Evolutionary conservation across 73 alveolate species (phyloP).

Genomic region (Uronychia binucleata): DNA sequence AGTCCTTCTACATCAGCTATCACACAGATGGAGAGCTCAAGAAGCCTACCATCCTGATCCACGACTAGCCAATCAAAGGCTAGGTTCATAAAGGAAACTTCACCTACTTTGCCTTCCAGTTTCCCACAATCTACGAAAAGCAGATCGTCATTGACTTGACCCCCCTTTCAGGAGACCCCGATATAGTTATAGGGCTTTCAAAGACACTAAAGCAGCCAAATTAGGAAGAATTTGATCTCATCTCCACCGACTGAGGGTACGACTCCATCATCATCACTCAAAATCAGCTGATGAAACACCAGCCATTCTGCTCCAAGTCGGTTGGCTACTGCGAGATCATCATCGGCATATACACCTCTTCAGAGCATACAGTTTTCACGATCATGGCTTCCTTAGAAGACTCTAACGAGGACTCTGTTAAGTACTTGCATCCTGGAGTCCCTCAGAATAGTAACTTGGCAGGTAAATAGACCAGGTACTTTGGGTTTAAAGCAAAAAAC

Average conservation of each 20-base stretch:
- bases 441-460: not conserved
- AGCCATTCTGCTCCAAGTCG: not conserved
- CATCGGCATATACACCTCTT: not conserved
- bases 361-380: not conserved
- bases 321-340: not conserved
- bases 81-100: not conserved
- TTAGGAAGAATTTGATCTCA: not conserved
- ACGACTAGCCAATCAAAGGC: not conserved
- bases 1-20: not conserved
- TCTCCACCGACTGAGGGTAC: not conserved
- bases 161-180: not conserved
- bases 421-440: not conserved
- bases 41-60: not conserved
- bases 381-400: not conserved
- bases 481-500: not conserved
- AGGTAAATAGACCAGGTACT: not conserved
- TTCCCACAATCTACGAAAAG: not conserved
- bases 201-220: not conserved
- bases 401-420: not conserved
- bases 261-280: not conserved
- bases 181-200: not conserved
- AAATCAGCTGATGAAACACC: not conserved
- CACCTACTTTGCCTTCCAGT: not conserved
- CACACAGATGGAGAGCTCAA: not conserved
- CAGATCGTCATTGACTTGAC: not conserved